Evolutionary conservation across 768 basidiomycete genomes (phyloP).

Genomic region (Paxillus rubicundulus): DNA sequence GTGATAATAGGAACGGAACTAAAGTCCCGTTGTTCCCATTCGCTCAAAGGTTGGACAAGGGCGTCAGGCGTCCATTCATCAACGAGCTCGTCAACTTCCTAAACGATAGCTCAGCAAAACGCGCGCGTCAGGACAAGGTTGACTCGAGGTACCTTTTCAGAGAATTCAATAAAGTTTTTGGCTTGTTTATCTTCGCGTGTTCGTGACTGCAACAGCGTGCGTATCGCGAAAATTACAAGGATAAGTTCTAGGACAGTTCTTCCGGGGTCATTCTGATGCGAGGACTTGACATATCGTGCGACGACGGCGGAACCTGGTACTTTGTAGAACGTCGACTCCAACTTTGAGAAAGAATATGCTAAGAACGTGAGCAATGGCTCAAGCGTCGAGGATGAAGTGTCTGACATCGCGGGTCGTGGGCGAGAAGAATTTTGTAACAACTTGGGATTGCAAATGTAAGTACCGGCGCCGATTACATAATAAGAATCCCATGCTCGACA

Average conservation of each 20-base stretch:
- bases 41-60: constrained; percentile 60
- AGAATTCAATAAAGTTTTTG: constrained; percentile 89
- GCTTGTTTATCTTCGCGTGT: constrained; percentile 82
- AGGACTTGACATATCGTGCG: constrained; percentile 89
- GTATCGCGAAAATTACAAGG: constrained; percentile 81
- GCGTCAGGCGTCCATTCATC: constrained; percentile 93
- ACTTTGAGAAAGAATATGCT: constrained; percentile 53
- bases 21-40: constrained; percentile 66
- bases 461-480: no score
- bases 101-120: background rate
- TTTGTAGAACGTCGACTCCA: constrained; percentile 67
- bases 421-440: background rate
- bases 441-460: background rate
- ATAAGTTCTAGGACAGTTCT: constrained; percentile 88
- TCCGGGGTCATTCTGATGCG: constrained; percentile 94
- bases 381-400: constrained; percentile 32
- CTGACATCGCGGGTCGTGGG: constrained; percentile 34
- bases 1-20: constrained; percentile 70
- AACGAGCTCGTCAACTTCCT: constrained; percentile 97
- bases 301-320: constrained; percentile 81
- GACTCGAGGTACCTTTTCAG: constrained; percentile 68
- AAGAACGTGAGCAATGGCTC: constrained; percentile 65
- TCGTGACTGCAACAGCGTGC: constrained; percentile 86
- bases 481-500: no score
- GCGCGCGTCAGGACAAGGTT: background rate